A percentile compares a stretch with the other conserved stretches of the same genome.
Conservation (phyloP, 352 stramenopile genomes). For the Phytopythium delawarense region DNA sequence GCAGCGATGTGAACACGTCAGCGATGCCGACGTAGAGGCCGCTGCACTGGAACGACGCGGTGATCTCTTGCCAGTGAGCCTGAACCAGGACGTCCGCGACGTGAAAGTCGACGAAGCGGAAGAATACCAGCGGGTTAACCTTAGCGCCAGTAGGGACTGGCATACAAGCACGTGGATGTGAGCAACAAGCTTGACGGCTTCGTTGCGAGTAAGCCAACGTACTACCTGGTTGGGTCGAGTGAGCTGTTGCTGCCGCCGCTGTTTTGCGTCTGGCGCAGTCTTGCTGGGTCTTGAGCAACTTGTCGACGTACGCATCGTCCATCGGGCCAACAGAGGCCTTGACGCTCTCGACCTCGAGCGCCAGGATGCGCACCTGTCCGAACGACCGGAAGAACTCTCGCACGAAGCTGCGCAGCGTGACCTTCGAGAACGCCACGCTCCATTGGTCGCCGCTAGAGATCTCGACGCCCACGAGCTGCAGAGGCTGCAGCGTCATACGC, state of each 20-base stretch:
- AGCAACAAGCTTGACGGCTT: too few relatives aligned
- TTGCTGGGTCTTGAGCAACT: constrained; percentile 16
- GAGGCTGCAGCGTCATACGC: constrained; percentile 34
- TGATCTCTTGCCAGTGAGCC: constrained; percentile 29
- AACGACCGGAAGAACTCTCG: constrained; percentile 72
- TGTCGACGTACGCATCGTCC: constrained; percentile 30
- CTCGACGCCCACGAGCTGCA: constrained; percentile 46
- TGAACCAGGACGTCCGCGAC: constrained; percentile 33
- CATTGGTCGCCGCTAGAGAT: constrained; percentile 27
- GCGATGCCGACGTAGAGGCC: constrained; percentile 51
- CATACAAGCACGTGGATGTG: constrained; percentile 6
- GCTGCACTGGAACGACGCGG: constrained; percentile 29
- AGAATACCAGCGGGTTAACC: constrained; percentile 44
- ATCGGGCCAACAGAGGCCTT: constrained; percentile 27
- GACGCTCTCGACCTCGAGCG: constrained; percentile 50
- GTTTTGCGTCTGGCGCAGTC: not conserved
- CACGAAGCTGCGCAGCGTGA: constrained; percentile 46
- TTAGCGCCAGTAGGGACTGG: constrained; percentile 14
- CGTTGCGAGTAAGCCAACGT: not conserved
- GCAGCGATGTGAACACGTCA: constrained; percentile 49
- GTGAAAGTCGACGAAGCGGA: constrained; percentile 60
- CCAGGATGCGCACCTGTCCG: constrained; percentile 63
- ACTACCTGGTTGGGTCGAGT: not conserved
- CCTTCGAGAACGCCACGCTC: constrained; percentile 37
- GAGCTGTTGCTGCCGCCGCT: not conserved